phyloP scores from a whole-genome alignment of 352 stramenopile species.

The Globisporangium uncinulatum region DNA sequence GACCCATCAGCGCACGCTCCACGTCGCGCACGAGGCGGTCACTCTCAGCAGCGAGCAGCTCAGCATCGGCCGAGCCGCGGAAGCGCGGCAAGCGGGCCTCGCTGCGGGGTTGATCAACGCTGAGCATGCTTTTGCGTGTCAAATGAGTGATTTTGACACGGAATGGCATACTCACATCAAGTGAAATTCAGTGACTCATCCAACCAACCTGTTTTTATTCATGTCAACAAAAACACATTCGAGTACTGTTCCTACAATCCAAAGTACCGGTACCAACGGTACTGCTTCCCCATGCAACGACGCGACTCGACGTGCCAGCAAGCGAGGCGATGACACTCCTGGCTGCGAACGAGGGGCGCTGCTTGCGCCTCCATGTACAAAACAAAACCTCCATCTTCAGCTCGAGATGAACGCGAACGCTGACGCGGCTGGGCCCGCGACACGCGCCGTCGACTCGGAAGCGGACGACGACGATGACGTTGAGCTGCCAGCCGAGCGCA shows the following conservation, averaged over 20 bases:
- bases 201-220: no score
- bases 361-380: no score
- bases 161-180: no score
- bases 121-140: neutral
- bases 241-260: no score
- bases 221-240: no score
- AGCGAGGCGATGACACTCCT: no score
- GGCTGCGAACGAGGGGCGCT: no score
- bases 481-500: conserved; percentile 24
- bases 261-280: no score
- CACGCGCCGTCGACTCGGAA: neutral
- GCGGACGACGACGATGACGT: conserved; percentile 17
- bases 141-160: neutral
- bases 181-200: no score
- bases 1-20: neutral
- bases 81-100: conserved; percentile 2
- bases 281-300: no score
- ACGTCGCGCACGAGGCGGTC: neutral
- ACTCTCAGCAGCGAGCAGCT: conserved; percentile 5
- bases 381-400: conserved; percentile 4
- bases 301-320: no score
- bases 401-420: conserved; percentile 66
- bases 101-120: neutral
- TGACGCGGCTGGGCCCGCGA: conserved; percentile 24
- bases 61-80: neutral